Evolutionary conservation across 2,329 filamentous ascomycete genomes (phyloP).

Genomic region (Orbilia oligospora): DNA sequence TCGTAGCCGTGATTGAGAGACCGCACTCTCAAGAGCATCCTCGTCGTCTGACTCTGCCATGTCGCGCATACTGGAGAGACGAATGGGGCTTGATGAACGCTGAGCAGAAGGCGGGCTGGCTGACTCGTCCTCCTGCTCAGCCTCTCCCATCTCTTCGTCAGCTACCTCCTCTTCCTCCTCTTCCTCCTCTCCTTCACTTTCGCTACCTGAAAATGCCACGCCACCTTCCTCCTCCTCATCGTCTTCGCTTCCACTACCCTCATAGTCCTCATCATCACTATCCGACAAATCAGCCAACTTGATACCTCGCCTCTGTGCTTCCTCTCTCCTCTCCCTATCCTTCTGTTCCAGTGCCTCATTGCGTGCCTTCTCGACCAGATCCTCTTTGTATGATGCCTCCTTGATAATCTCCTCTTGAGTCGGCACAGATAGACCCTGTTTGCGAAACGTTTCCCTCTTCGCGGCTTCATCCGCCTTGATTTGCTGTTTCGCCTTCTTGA

Average conservation of each 20-base stretch:
- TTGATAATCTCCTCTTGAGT: constrained; percentile 88
- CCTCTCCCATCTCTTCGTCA: constrained; percentile 67
- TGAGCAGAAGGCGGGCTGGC: constrained; percentile 42
- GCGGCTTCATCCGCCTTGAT: constrained; percentile 82
- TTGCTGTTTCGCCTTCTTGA: constrained; percentile 82
- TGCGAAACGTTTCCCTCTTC: constrained; percentile 80
- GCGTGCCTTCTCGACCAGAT: constrained; percentile 87
- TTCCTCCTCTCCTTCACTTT: constrained; percentile 41
- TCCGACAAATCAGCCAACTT: constrained; percentile 72
- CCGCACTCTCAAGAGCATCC: constrained; percentile 67
- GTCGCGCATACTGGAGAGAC: constrained; percentile 61
- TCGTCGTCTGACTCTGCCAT: constrained; percentile 67
- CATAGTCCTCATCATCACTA: constrained; percentile 66
- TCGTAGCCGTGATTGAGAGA: constrained; percentile 11
- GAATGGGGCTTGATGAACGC: constrained; percentile 36
- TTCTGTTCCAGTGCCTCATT: constrained; percentile 84
- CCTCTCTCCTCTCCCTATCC: constrained; percentile 74
- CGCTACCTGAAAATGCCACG: constrained; percentile 20
- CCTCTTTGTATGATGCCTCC: constrained; percentile 86
- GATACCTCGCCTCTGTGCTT: constrained; percentile 68
- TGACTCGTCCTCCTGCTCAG: constrained; percentile 65
- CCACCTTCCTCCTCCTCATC: constrained; percentile 65
- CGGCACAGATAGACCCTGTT: constrained; percentile 84
- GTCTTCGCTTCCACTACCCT: constrained; percentile 67
- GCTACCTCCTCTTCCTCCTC: constrained; percentile 63